phyloP scores from a whole-genome alignment of 2,329 filamentous ascomycete species.

The Fusarium heterosporum region DNA sequence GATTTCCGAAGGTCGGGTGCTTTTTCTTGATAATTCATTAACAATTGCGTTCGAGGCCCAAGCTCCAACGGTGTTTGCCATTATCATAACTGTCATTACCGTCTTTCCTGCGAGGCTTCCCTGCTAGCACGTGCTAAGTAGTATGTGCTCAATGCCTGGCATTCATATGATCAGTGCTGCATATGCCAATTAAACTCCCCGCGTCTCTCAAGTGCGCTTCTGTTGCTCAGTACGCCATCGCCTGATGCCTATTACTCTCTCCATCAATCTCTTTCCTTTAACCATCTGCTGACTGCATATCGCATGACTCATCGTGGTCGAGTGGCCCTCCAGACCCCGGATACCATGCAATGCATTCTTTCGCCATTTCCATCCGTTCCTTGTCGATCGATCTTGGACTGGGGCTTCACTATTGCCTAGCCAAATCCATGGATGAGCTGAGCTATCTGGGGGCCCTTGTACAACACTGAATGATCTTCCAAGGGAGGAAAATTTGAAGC shows the following conservation, averaged over 20 bases:
- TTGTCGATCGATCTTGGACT: conserved; percentile 15
- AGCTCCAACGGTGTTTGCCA: conserved; percentile 5
- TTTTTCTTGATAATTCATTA: not conserved
- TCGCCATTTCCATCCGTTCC: not conserved
- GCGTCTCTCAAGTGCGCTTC: conserved; percentile 34
- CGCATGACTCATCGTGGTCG: not conserved
- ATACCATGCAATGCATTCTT: not conserved
- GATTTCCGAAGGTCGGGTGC: conserved; percentile 21
- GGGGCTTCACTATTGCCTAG: not conserved
- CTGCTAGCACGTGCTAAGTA: conserved; percentile 15
- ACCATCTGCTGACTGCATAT: conserved; percentile 16
- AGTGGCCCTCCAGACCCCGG: conserved; percentile 50
- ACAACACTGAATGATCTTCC: not conserved
- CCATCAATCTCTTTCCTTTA: conserved; percentile 22
- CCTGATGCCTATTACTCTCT: conserved; percentile 1
- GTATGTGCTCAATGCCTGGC: conserved; percentile 28
- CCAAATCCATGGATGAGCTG: conserved; percentile 51
- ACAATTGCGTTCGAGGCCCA: conserved; percentile 3
- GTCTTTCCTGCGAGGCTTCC: conserved; percentile 6
- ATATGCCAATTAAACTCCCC: conserved; percentile 39
- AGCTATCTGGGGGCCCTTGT: not conserved
- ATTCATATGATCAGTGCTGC: conserved; percentile 41
- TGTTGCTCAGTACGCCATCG: conserved; percentile 45
- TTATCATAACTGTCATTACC: conserved; percentile 11
- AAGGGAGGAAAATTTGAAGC: not conserved